Evolutionary conservation across 495 filamentous ascomycete species (phyloP), one percentile per base, ranked within the genome.

Genomic region (Aspergillus nidulans): DNA sequence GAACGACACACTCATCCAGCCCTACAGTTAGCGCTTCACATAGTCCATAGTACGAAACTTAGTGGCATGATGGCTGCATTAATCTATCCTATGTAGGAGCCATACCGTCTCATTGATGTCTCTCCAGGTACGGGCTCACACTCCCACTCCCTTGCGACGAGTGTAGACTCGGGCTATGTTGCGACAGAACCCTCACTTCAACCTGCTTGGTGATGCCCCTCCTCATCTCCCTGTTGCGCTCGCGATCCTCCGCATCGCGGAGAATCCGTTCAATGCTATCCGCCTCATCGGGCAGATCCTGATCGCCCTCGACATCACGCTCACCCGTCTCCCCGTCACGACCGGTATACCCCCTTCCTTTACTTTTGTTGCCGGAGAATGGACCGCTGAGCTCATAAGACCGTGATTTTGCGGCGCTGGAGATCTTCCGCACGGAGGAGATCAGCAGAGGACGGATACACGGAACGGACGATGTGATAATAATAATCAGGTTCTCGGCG

Each of bases 361-460:
- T 34, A 12, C 30, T 34, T 12, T 34, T 34, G 9, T 12, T 39
- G 8, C 42, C 28, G 15, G 42, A 47, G 42, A 66, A 67, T 3
- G 65, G 63, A 0, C 56, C 50, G 30, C 59, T 66, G 23, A 72
- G 63, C 40, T 74, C 69, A 49, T 72, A 72, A 4, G 69, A 68
- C 7, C 60, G 57, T 9, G 69, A 60, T 19, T 44, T 45, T 13
- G 52, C 61, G 36, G 51, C 58, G 40, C 65, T 71, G 52, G 69
- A 72, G 46, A 74, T 49, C 45, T 74, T 74, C 28, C 64, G 62
- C n/a, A 72, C 69, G 10, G 69, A 74, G 19, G 66, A 69, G 8
- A 72, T 70, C 36, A 69, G 24, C 38, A 72, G 57, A 1, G 69
- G 68, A 0, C 69, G 64, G 40, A 72, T 69, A 34, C 66, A 69